Evolutionary conservation across 208 protist species (phyloP).

Genomic region (Leishmania braziliensis): DNA sequence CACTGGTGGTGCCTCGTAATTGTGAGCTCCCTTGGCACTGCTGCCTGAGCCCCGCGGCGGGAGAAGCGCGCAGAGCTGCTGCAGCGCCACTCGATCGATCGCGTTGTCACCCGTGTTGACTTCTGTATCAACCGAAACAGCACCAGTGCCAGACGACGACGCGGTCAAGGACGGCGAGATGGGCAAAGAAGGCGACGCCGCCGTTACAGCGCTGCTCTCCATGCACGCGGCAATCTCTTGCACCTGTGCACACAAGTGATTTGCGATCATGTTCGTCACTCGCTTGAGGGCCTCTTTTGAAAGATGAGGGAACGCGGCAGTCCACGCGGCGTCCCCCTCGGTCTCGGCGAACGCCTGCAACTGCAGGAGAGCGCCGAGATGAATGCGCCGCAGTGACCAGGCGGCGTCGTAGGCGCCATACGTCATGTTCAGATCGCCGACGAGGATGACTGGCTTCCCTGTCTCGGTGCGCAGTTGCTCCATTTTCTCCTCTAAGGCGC

Average conservation of each 20-base stretch:
- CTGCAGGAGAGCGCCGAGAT: conserved; percentile 42
- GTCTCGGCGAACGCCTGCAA: conserved; percentile 19
- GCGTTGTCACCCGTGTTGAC: conserved; percentile 14
- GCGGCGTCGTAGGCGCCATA: conserved; percentile 74
- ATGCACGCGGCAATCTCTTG: conserved; percentile 9
- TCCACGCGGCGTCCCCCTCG: conserved; percentile 40
- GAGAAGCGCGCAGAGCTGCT: conserved; percentile 12
- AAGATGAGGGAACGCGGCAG: conserved; percentile 31
- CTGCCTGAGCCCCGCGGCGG: conserved; percentile 1
- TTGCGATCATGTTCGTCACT: conserved; percentile 36
- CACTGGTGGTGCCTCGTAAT: conserved; percentile 28
- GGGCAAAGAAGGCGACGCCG: not conserved
- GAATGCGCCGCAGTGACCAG: conserved; percentile 73
- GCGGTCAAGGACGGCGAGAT: conserved; percentile 3
- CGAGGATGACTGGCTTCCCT: conserved; percentile 72
- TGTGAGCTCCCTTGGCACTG: conserved; percentile 15
- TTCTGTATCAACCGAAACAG: conserved; percentile 33
- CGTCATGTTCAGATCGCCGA: conserved; percentile 87
- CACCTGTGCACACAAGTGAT: conserved; percentile 37
- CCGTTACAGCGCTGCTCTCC: not conserved
- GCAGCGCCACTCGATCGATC: conserved; percentile 18
- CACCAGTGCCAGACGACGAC: conserved; percentile 3
- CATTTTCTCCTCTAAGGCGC: conserved; percentile 44
- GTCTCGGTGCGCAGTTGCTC: conserved; percentile 43
- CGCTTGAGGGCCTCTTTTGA: conserved; percentile 36